Base-by-base conservation (phyloP, 2,329 filamentous ascomycete species). In the Alternaria arborescens region DNA sequence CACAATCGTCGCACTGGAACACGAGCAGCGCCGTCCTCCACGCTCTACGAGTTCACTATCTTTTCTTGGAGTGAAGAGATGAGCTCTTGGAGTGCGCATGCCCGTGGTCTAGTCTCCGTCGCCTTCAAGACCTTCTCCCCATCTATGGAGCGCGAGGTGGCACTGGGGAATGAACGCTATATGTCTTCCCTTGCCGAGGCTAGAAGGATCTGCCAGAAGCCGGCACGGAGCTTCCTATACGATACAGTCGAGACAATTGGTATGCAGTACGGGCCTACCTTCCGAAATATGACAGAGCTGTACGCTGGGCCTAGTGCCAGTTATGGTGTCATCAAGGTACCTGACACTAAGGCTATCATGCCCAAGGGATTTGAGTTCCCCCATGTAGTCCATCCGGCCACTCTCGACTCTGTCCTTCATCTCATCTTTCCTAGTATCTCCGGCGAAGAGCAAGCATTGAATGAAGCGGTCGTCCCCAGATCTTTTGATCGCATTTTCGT, bases 211-310 rank as follows among this genome's bases (percentile, higher is more conserved):
- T 61, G 50, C 44, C 50, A 58, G 30, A 51, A 59, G 34, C 51
- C 50, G 4, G 55, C 43, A n/a, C 43, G 56, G 30, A 59, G 56
- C 51, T 55, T 59, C 51, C 14, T 59, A 14, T 55, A 59, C 8
- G 56, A 59, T 36, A 59, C 56, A 50, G 56, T 59, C 30, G 44
- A 46, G 43, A 52, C 55, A 5, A 52, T 55, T 14, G 56, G 60
- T 24, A 47, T 62, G 56, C 26, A 60, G 18, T 60, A 60, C 41
- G 56, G 60, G n/a, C 60, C 60, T 6, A 55, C 52, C 12, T 62
- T 62, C 26, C 56, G 56, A 40, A 60, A 60, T n/a, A 60, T 60
- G 51, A 47, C 28, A 20, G 44, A 36, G 76, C 76, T 58, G 2
- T 48, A 42, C 30, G 58, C 58, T 30, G 47, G 53, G 5, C 26